Conservation (phyloP, 2,329 filamentous ascomycete species). For the Epichloe sylvatica region DNA sequence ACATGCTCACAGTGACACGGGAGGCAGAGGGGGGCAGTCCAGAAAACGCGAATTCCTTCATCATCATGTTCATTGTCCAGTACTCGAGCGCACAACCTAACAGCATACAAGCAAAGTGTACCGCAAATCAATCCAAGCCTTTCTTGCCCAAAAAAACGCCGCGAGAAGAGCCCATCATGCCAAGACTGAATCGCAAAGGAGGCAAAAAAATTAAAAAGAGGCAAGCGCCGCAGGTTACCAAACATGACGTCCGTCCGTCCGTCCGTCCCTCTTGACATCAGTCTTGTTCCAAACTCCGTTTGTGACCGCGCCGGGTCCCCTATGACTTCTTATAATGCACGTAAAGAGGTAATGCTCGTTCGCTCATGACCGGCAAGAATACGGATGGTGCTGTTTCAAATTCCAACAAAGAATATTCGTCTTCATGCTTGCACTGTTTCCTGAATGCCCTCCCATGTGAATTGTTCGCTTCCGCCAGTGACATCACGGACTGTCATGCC, state of each 20-base stretch:
- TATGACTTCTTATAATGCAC: not conserved
- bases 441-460: conserved; percentile 28
- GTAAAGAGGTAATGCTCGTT: not conserved
- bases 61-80: not conserved
- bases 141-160: not conserved
- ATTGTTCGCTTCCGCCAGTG: conserved; percentile 23
- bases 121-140: not conserved
- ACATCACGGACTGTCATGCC: conserved; percentile 30
- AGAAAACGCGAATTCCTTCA: not conserved
- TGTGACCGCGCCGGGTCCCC: not conserved
- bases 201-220: not conserved
- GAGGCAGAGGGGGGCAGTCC: not conserved
- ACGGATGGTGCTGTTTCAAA: not conserved
- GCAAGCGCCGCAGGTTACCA: not conserved
- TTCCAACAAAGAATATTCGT: not conserved
- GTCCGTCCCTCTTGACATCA: not conserved
- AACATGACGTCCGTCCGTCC: too few species aligned
- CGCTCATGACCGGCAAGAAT: not conserved
- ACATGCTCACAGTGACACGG: not conserved
- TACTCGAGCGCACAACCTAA: not conserved
- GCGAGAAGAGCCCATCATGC: not conserved
- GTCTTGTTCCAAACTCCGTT: not conserved
- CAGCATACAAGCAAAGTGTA: conserved; percentile 1
- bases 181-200: too few species aligned
- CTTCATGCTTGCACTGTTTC: conserved; percentile 11